Conservation (phyloP, 2,329 filamentous ascomycete genomes). For the Paramyrothecium sp. region DNA sequence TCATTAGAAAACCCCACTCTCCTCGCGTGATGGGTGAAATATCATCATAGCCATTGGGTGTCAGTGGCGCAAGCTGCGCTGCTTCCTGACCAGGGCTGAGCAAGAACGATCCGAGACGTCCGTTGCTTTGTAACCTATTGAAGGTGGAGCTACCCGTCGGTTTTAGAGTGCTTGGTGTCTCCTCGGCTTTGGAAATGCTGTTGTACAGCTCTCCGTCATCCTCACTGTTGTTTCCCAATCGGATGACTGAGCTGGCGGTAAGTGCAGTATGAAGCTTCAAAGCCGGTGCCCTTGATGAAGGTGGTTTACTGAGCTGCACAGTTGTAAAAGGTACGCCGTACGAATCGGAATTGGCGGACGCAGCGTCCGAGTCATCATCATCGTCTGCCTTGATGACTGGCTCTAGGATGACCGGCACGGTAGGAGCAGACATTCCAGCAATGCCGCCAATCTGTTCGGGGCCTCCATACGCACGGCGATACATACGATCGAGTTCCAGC, state of each 20-base stretch:
- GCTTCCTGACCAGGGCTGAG: slow-evolving; percentile 17
- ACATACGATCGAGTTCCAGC: slow-evolving; percentile 54
- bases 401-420: slow-evolving; percentile 13
- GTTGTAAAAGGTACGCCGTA: slow-evolving; percentile 2
- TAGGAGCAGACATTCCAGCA: slow-evolving; percentile 25
- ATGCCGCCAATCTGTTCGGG: slow-evolving; percentile 44
- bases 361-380: slow-evolving; percentile 18
- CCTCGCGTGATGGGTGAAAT: slow-evolving; percentile 61
- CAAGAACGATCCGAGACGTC: slow-evolving; percentile 14
- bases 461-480: slow-evolving; percentile 55
- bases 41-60: slow-evolving; percentile 60
- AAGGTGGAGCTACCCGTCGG: slow-evolving; percentile 37
- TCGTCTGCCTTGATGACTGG: slow-evolving; percentile 19
- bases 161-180: slow-evolving; percentile 19
- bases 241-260: slow-evolving; percentile 1
- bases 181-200: slow-evolving; percentile 35
- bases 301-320: slow-evolving; percentile 11
- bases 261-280: slow-evolving; percentile 47
- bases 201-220: slow-evolving; percentile 33
- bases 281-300: slow-evolving; percentile 22
- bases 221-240: slow-evolving; percentile 9
- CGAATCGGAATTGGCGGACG: background rate
- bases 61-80: slow-evolving; percentile 43
- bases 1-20: slow-evolving; percentile 62
- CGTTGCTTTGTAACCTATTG: slow-evolving; percentile 38